These are phyloP conservation scores for Selaginella moellendorffii DNA, from an alignment of 75 land plant genomes.

Conservation along the genomic window DNA sequence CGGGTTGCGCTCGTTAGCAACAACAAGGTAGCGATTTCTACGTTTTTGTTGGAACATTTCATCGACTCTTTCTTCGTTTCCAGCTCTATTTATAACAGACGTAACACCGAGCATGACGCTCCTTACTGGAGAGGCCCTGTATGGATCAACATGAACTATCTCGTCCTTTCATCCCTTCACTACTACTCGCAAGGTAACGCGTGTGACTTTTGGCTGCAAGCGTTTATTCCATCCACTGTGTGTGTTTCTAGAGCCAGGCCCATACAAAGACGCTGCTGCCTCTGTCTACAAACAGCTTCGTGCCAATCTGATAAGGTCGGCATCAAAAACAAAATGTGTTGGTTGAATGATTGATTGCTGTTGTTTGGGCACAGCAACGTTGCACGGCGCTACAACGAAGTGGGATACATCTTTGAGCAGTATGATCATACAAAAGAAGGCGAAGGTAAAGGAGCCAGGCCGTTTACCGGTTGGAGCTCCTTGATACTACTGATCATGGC, in stretches of 20 bases:
- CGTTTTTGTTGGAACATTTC: neutral
- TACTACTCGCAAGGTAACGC: conserved; percentile 60
- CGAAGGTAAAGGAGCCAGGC: conserved; percentile 76
- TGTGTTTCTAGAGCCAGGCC: conserved; percentile 49
- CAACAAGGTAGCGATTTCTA: conserved; percentile 88
- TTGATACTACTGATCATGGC: conserved; percentile 81
- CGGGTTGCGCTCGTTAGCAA: conserved; percentile 87
- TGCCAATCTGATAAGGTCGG: conserved; percentile 64
- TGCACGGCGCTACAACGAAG: conserved; percentile 49
- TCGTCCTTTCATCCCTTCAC: conserved; percentile 69
- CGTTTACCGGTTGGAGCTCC: conserved; percentile 97
- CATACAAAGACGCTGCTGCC: conserved; percentile 44
- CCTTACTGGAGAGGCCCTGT: conserved; percentile 99
- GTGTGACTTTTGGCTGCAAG: neutral
- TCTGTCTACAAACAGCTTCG: conserved; percentile 52
- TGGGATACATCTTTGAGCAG: conserved; percentile 89
- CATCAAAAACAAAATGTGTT: too few relatives aligned
- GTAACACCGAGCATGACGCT: conserved; percentile 95
- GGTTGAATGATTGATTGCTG: neutral
- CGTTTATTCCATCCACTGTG: too few relatives aligned
- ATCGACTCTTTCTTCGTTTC: neutral
- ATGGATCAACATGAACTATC: conserved; percentile 97
- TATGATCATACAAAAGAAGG: conserved; percentile 72
- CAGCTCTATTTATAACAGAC: conserved; percentile 92
- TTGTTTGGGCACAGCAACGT: conserved; percentile 48